Evolutionary conservation across 1,284 basidiomycete species (phyloP).

Genomic region (Vanrija sp.): DNA sequence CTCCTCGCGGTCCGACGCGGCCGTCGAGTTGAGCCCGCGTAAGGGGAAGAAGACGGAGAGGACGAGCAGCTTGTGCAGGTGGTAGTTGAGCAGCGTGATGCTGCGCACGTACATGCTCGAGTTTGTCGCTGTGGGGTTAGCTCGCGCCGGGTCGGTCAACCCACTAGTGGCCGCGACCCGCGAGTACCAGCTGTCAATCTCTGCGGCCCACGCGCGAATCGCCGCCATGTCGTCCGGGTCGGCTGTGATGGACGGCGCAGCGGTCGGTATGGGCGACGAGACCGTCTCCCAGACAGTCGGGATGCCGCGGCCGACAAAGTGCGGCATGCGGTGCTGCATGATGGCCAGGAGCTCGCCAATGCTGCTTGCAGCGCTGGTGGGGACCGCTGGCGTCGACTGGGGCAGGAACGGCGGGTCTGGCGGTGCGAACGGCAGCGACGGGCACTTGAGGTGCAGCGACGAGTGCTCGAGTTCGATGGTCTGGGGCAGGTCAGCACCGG

Average conservation of each 20-base stretch:
- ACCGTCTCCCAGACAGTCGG: slow-evolving; percentile 22
- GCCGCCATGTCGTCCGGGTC: slow-evolving; percentile 15
- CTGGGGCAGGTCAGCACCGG: slow-evolving; percentile 10
- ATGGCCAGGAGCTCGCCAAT: slow-evolving; percentile 22
- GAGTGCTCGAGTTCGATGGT: slow-evolving; percentile 25
- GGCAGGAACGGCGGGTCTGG: slow-evolving; percentile 16
- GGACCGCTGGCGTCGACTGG: not conserved
- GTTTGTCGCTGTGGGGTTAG: slow-evolving; percentile 1
- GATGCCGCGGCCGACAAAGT: slow-evolving; percentile 21
- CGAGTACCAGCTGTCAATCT: slow-evolving; percentile 21
- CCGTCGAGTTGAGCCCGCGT: slow-evolving; percentile 10
- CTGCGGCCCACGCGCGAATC: slow-evolving; percentile 15
- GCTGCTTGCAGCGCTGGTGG: slow-evolving; percentile 5
- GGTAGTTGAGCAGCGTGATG: slow-evolving; percentile 22
- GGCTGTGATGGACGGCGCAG: not conserved
- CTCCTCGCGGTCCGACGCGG: slow-evolving; percentile 9
- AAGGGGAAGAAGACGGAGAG: slow-evolving; percentile 21
- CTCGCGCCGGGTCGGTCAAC: not conserved
- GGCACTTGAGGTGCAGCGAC: slow-evolving; percentile 19
- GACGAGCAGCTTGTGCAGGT: slow-evolving; percentile 24
- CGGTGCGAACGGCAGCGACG: slow-evolving; percentile 12
- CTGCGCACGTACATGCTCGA: slow-evolving; percentile 13
- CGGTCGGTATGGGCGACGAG: not conserved
- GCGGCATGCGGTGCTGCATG: slow-evolving; percentile 22
- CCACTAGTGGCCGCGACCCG: slow-evolving; percentile 8